Evolutionary conservation across 805 yeast genomes (phyloP), one percentile per base, ranked within the genome.

Genomic region (Wickerhamiella azymoides): DNA sequence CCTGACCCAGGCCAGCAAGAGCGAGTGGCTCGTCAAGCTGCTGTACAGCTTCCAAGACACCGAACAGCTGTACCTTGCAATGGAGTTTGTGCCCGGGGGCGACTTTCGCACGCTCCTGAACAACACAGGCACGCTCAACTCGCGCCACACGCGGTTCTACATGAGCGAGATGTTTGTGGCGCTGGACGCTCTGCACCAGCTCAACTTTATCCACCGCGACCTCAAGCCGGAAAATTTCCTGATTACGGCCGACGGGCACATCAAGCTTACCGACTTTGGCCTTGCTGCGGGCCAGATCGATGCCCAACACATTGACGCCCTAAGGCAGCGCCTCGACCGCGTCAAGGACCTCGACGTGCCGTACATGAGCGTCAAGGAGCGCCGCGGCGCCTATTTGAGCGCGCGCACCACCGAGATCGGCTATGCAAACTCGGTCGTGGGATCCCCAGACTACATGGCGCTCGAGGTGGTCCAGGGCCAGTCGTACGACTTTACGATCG

Each of bases 61-160:
- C 0, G 88, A 83, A 50, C 83, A 82, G 58, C 83, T 92, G 26
- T 92, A 84, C 56, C 70, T 92, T 58, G 98, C 98, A 2, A 92
- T 92, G 99, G 98, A 92, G 62, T 92, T 84, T 63, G 98, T 92
- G n/a, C 96, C 99, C 8, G 99, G 99, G 49, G 99, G 99, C 45
- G 99, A 92, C 61, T 92, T 84, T 68, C 79, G 99, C 60, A 92
- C 98, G 0, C 67, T 92, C 49, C 73, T 92, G 52, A 88, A 86
- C 62, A 89, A 88, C 61, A 89, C 97, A 5, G 95, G 95, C 30
- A 83, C 82, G 48, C 68, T 92, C 54, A 83, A 84, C 50, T 94
- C 97, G 2, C 86, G 93, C 3, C 98, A 92, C 60, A 94, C 97
- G 0, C 74, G 97, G 49, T 92, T 92, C 66, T 92, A 92, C 62